Evolutionary conservation across 805 yeast species (phyloP), one percentile per base, ranked within the genome.

Genomic region (Spathaspora boniae): DNA sequence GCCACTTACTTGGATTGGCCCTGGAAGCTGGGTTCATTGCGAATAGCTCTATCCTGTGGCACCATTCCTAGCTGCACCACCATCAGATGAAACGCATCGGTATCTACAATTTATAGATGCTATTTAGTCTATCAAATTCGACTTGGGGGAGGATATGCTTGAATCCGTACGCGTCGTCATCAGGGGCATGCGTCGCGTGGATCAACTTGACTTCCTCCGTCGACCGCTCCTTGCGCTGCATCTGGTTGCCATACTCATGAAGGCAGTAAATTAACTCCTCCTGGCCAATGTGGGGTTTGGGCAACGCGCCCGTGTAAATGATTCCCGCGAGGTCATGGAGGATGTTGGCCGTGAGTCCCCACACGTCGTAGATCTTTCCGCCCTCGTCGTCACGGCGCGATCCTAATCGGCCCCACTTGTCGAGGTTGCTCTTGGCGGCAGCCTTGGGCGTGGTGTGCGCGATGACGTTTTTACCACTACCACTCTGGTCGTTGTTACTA

Each of bases 281-380:
- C 44, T 82, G 82, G 2, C 85, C 86, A 29, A 74, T 52, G 18
- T 64, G 54, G 9, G 46, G 29, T 23, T 40, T 29, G 17, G n/a
- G 14, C 15, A 31, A 22, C 15, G 33, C 40, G 4, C 36, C 32
- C 3, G 29, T 31, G 49, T 76, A 74, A 3, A 74, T 62, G 7
- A 82, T 65, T 38, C 68, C 70, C 2, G 87, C 80, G 19, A 84
- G 50, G 51, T 84, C 91, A 47, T 76, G 84, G n/a, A 84, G 52
- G 7, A 84, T 83, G 50, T 82, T 82, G 2, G 89, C 91, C 0
- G 93, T 84, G 24, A 84, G 59, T 1, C 94, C 94, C 94, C 93
- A 84, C 4, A 85, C 80, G 49, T 82, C 84, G 49, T 83, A 76
- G 25, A 79, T 70, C 37, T 70, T 66, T 29, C 60, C 63, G 54